Base-by-base conservation (phyloP, 345 rosid genomes). In the Litchi chinensis region DNA sequence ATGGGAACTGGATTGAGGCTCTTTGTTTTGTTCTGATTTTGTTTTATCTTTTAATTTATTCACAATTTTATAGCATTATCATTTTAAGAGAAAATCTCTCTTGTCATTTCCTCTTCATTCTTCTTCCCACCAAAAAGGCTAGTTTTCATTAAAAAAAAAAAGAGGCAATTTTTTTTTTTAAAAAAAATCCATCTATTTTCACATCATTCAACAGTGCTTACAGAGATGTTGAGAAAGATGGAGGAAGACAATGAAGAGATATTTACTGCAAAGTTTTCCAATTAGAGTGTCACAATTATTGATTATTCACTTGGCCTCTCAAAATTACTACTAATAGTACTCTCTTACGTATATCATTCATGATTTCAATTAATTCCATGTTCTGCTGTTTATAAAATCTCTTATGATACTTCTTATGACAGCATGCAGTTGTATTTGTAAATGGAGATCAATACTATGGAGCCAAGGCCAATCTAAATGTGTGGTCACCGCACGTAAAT, bases 371-470 rank as follows among this genome's bases (percentile, higher is more conserved):
- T 4, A 50, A 50, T 16, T 11, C 44, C 19, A 50, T 50, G 56
- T 50, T 50, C 5, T 50, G 50, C 52, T 44, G 69, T 19, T 71
- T 19, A 28, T 18, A 24, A 19, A 54, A 40, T 63, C 43, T 44
- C 68, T 74, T 74, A n/a, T 21, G 8, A 12, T 28, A 28, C 43
- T 54, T 65, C 66, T 75, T 67, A 12, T 66, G 57, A 43, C 93
- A 94, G 99, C 99, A 94, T 83, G 99, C 99, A 77, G 99, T 96
- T 66, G 91, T 92, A n/a, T 96, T 88, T 79, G 97, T 91, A 70
- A 88, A 85, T 68, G 99, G 99, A 63, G 93, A 91, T 13, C 92
- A 93, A 79, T 94, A 90, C 63, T 96, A 89, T 75, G 99, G 99
- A 80, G 99, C 99, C 22, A 96, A 91, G 83, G 99, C 97, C 28